Evolutionary conservation across 163 green algal genomes (phyloP), one percentile per base, ranked within the genome.

Genomic region (Scenedesmus sp.): DNA sequence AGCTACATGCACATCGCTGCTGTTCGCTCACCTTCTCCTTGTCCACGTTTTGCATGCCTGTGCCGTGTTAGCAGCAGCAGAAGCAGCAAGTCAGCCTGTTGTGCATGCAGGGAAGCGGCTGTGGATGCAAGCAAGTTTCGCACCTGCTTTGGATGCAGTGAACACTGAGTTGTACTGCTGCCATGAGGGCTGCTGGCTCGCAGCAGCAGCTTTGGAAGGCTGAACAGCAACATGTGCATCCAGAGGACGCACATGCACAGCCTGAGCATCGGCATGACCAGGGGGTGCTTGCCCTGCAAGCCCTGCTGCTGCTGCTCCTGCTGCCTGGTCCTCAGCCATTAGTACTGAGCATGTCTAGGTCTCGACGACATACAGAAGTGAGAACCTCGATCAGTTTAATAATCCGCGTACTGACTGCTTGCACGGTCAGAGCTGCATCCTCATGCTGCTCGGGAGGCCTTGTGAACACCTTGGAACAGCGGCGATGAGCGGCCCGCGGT

Each of bases 61-160:
- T 79, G n/a, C 4, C 70, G 46, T 15, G 5, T 15, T 2, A 52
- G 34, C 34, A 46, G 34, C 34, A 79, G 70, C 70, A 79, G 70
- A 23, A 79, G 70, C 23, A 52, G 13, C 20, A 15, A 79, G 23
- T 79, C 23, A 52, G 70, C 23, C 23, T 52, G 66, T 7, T 79
- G 70, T 5, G 5, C 70, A 52, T 79, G 70, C 70, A 79, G 70
- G 23, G 7, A 6, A 15, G 23, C 23, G 46, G 70, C 0, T 23
- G 23, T 52, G 6, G 0, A 1, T 79, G 23, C 18, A 9, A 6
- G 16, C 70, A 79, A 23, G 70, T 2, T 16, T 18, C 70, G 23
- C 70, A 79, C 70, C 70, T 52, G 98, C 98, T 89, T 99, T 99
- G 46, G 93, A 94, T 88, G 99, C 98, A 8, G 98, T 99, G 90